A percentile compares a stretch with the other conserved stretches of the same genome.
Conservation (phyloP, 371 early-diverging fungal genomes). For the Mucor mucedo region DNA sequence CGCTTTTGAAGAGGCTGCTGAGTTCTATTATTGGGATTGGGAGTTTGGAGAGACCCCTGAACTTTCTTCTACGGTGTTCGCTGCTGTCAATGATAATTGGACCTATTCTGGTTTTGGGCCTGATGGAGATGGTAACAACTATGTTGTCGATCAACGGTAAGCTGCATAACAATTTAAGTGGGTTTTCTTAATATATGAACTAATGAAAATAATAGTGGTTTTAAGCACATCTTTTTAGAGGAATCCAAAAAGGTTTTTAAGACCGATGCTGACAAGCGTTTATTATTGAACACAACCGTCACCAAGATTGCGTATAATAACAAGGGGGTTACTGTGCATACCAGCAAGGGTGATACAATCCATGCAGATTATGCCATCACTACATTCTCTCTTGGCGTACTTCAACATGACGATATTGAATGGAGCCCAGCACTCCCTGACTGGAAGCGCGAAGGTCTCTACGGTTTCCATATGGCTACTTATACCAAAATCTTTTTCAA, state of each 20-base stretch:
- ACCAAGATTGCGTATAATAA: constrained; percentile 40
- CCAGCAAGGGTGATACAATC: constrained; percentile 36
- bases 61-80: constrained; percentile 33
- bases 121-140: constrained; percentile 43
- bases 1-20: constrained; percentile 44
- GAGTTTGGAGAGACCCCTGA: constrained; percentile 50
- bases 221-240: constrained; percentile 45
- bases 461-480: constrained; percentile 56
- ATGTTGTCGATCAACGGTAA: constrained; percentile 50
- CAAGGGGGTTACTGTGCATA: constrained; percentile 39
- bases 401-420: constrained; percentile 45
- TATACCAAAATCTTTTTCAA: constrained; percentile 56
- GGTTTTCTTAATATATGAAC: neutral
- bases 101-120: constrained; percentile 45
- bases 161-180: neutral
- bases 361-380: constrained; percentile 53
- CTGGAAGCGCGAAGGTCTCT: constrained; percentile 53
- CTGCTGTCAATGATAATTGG: constrained; percentile 36
- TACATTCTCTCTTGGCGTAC: constrained; percentile 54
- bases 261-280: constrained; percentile 30
- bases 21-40: constrained; percentile 52
- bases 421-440: constrained; percentile 46
- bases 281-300: constrained; percentile 38
- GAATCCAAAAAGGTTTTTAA: constrained; percentile 39
- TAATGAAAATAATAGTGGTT: constrained; percentile 33